phyloP scores from a whole-genome alignment of 805 yeast genomes.

The Suhomyces sp. region DNA sequence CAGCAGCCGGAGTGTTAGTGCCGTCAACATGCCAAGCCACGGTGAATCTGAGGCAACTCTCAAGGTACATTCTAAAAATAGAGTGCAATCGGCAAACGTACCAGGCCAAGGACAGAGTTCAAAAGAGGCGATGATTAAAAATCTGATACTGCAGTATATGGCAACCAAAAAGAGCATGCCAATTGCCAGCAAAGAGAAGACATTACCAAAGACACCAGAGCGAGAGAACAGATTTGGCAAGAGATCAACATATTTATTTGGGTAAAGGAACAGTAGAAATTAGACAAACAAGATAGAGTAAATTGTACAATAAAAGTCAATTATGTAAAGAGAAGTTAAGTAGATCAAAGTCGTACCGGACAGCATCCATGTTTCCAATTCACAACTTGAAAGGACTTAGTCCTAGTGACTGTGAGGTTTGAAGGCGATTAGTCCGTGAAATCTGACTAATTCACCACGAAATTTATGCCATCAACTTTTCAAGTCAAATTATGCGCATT shows the following conservation, averaged over 20 bases:
- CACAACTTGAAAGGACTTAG: no score
- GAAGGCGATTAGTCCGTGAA: no score
- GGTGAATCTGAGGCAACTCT: neutral
- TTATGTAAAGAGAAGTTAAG: no score
- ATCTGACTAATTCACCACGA: no score
- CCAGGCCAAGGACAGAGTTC: neutral
- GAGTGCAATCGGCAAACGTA: neutral
- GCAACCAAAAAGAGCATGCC: neutral
- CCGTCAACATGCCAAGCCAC: neutral
- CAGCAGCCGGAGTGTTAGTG: neutral
- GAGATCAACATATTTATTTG: neutral
- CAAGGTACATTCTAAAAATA: neutral
- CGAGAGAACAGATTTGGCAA: conserved; percentile 7
- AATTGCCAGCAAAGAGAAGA: neutral
- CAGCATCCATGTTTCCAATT: no score
- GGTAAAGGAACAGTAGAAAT: neutral
- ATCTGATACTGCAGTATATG: neutral
- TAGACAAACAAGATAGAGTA: neutral
- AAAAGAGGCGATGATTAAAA: neutral
- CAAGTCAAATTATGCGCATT: no score
- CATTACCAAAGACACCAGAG: conserved; percentile 3
- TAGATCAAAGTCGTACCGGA: no score
- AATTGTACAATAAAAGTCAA: no score
- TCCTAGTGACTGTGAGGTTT: no score
- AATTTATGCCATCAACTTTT: no score